Conservation (phyloP, 768 basidiomycete genomes). For the Auricularia cornea region DNA sequence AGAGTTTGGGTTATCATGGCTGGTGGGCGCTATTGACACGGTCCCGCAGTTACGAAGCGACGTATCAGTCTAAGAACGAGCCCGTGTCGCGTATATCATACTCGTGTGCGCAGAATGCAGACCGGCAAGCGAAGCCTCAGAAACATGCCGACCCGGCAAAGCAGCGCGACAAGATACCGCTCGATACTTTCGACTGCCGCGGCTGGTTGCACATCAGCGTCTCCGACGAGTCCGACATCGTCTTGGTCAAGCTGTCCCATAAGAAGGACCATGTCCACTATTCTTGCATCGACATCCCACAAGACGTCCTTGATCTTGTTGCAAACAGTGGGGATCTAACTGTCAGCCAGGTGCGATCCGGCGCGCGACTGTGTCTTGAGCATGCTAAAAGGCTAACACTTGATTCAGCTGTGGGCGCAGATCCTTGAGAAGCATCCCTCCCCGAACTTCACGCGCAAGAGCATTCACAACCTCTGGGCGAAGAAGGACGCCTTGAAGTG, state of each 20-base stretch:
- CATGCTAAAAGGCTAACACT: neutral
- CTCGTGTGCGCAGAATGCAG: constrained; percentile 14
- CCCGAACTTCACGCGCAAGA: constrained; percentile 10
- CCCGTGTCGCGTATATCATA: neutral
- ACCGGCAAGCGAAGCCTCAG: constrained; percentile 6
- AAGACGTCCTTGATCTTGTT: constrained; percentile 9
- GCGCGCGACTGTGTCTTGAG: neutral
- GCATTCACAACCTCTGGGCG: constrained; percentile 19
- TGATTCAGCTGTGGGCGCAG: constrained; percentile 14
- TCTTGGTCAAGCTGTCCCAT: constrained; percentile 13
- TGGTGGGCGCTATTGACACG: no score
- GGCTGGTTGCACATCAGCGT: constrained; percentile 20
- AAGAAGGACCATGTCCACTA: constrained; percentile 17
- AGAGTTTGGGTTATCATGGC: no score
- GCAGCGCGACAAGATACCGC: constrained; percentile 17
- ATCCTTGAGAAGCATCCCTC: constrained; percentile 10
- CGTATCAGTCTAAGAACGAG: no score
- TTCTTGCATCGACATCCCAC: constrained; percentile 15
- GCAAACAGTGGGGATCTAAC: constrained; percentile 1
- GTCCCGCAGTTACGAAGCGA: no score
- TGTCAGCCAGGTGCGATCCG: constrained; percentile 9
- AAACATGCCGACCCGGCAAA: constrained; percentile 13
- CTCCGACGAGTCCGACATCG: constrained; percentile 1
- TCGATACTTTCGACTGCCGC: constrained; percentile 18
- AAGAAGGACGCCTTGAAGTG: constrained; percentile 12